phyloP scores from a whole-genome alignment of 345 rosid genomes.

The Kernera saxatilis region DNA sequence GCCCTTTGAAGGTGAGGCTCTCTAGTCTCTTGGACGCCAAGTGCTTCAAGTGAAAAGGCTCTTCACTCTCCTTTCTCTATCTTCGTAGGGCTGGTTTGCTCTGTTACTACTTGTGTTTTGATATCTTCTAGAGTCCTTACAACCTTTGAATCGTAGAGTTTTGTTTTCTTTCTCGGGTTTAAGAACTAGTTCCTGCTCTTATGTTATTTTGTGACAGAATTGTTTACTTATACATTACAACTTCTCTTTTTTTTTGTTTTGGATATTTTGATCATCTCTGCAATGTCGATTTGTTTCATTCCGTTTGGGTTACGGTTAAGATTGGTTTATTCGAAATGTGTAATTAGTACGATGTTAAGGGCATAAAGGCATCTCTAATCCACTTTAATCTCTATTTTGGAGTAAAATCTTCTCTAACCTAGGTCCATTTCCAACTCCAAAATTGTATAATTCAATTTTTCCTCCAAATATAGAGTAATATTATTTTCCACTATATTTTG shows the following conservation, averaged over 20 bases:
- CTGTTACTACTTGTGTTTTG: constrained; percentile 16
- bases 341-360: too few relatives aligned
- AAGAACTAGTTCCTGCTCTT: constrained; percentile 4
- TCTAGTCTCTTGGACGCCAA: constrained; percentile 89
- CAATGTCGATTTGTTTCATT: too few relatives aligned
- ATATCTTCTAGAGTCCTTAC: constrained; percentile 11
- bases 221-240: constrained; percentile 1
- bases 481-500: too few relatives aligned
- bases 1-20: constrained; percentile 91
- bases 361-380: too few relatives aligned
- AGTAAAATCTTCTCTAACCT: too few relatives aligned
- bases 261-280: neutral
- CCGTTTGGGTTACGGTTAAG: too few relatives aligned
- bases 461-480: too few relatives aligned
- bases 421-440: too few relatives aligned
- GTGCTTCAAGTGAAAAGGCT: constrained; percentile 64
- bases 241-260: neutral
- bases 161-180: neutral
- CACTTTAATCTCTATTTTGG: too few relatives aligned
- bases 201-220: neutral
- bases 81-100: neutral
- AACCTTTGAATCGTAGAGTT: constrained; percentile 18
- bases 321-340: too few relatives aligned
- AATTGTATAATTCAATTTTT: too few relatives aligned
- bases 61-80: neutral